phyloP scores from a whole-genome alignment of 148 eudicot species.

The Nepenthes mirabilis region DNA sequence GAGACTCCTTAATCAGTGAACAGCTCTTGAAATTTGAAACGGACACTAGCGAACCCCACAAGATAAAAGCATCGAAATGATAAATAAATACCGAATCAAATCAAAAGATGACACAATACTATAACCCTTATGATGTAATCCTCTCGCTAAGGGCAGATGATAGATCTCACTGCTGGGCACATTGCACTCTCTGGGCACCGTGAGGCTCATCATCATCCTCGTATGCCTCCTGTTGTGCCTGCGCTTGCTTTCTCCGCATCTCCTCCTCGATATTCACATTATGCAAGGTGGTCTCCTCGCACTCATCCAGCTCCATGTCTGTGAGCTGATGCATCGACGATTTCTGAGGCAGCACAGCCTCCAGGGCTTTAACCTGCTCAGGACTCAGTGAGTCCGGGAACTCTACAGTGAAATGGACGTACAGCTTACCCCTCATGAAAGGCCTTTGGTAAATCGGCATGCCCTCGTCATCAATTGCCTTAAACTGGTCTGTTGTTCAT shows the following conservation, averaged over 20 bases:
- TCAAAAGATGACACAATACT: no score
- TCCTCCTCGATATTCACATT: constrained; percentile 3
- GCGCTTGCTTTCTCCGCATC: neutral
- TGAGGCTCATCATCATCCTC: constrained; percentile 8
- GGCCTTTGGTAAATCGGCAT: constrained; percentile 4
- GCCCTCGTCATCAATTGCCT: constrained; percentile 4
- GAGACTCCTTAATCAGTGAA: no score
- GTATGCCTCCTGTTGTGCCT: constrained; percentile 2
- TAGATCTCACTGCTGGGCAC: constrained; percentile 7
- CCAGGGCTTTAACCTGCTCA: neutral
- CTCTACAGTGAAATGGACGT: constrained; percentile 2
- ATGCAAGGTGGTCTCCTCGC: constrained; percentile 4
- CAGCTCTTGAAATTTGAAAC: no score
- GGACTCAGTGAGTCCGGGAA: constrained; percentile 3
- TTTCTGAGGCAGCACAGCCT: neutral
- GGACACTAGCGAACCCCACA: no score
- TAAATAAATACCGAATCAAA: no score
- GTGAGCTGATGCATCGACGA: constrained; percentile 1
- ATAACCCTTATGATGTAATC: no score
- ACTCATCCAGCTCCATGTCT: constrained; percentile 5
- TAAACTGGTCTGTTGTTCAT: neutral
- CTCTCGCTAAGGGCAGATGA: no score
- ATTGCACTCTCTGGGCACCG: constrained; percentile 10
- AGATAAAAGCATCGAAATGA: no score
- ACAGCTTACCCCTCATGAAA: constrained; percentile 3